Base-by-base conservation (phyloP, 768 basidiomycete species). In the Nevesoporus exiguus region DNA sequence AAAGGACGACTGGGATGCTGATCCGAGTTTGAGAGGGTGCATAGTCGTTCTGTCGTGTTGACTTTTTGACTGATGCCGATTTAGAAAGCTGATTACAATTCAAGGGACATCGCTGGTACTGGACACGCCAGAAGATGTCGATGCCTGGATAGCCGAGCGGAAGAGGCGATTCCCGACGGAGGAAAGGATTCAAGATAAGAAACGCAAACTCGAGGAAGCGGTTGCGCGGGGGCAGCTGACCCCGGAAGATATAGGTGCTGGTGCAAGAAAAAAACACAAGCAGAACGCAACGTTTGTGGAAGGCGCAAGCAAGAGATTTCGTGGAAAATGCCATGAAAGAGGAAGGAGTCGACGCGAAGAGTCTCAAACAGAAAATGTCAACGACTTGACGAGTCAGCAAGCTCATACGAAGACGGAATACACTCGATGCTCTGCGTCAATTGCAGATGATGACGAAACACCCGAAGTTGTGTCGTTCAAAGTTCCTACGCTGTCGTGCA, bases 61-160 rank as follows among this genome's bases (percentile, higher is more conserved):
- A 48, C 29, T 50, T 31, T 50, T 24, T 59, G 10, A 27, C 53
- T 59, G 46, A 62, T 37, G 47, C n/a, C 10, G 36, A 22, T 22
- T 47, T 61, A 92, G 88, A 52, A 90, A 90, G 69, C 76, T 78
- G 2, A 71, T 91, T 21, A 77, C 81, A 5, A 90, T 93, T 36
- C 85, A 86, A 57, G 94, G 94, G 5, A 96, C 93, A 3, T 84
- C 74, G 30, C 68, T 96, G 19, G 65, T 79, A 10, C 77, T 98
- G 17, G 82, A 96, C 62, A 85, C 89, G 1, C 90, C 88, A 8
- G 93, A 93, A 62, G 82, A 85, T 8, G 73, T 98, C 54, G 82
- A 81, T 21, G 82, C 80, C 30, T 98, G 96, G 96, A 81, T 96
- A 45, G 84, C 81, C 14, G 95, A 98, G 64, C 84, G 96, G 39